Base-by-base conservation (phyloP, 2,329 filamentous ascomycete genomes). In the Fusarium chuoi region DNA sequence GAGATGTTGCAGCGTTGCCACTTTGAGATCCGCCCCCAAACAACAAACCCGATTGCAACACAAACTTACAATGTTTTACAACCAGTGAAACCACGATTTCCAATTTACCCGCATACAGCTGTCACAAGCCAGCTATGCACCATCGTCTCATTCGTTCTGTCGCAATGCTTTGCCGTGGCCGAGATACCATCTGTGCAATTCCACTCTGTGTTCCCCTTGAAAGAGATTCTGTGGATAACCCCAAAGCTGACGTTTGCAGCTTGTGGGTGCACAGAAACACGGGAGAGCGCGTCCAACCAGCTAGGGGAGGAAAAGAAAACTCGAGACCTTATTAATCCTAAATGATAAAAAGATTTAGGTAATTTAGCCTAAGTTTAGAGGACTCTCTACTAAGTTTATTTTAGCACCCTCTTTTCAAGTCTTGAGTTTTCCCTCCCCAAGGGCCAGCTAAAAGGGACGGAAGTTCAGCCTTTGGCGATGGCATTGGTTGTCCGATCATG, bases 1-100 rank as follows among this genome's bases (percentile, higher is more conserved):
- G 79, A 2, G 85, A 77, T 0, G 82, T 86, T 14, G 84, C 84
- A 0, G 81, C 78, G 0, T 79, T 81, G 8, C 75, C 77, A 6
- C 81, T 79, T 9, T 83, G 77, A n/a, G 68, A 75, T 6, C 82
- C 83, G 52, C 81, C 75, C 28, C 84, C 85, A 63, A 84, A 85
- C 33, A 35, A 49, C 55, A 36, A 20, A 14, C 51, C 15, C 11
- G 20, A 41, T 41, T 30, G 35, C 24, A 10, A 41, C 51, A 55
- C 51, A 28, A 28, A 41, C 36, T 28, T 8, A n/a, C 24, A 30
- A n/a, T 55, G 8, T 55, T 55, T 18, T 30, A 4, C 35, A n/a
- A 41, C 35, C 11, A 18, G 51, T 30, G 51, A 41, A 41, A 55
- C 36, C 14, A 55, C 17, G 24, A 11, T 41, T 17, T 22, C 51